Conservation (phyloP, 1,139 yeast genomes). For the Wickerhamiella infanticola region DNA sequence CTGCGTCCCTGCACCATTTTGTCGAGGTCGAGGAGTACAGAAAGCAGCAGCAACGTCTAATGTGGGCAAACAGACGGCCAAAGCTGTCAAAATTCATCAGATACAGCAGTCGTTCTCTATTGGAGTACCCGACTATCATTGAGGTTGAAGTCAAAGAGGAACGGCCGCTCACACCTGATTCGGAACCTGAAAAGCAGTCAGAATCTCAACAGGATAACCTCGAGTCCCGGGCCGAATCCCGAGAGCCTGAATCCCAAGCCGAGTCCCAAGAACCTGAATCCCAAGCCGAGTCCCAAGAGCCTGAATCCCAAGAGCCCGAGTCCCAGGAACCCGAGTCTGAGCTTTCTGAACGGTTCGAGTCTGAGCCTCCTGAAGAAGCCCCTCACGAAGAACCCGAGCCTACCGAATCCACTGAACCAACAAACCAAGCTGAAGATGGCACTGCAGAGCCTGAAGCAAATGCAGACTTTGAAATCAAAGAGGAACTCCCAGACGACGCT, state of each 20-base stretch:
- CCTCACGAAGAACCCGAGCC: background rate
- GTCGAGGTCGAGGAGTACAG: constrained; percentile 74
- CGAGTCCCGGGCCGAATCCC: constrained; percentile 2
- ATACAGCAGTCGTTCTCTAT: constrained; percentile 26
- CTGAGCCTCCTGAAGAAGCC: too few relatives aligned
- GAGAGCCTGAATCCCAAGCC: background rate
- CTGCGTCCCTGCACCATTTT: constrained; percentile 55
- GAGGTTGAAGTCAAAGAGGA: constrained; percentile 3
- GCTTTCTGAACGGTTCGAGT: background rate
- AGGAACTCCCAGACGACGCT: background rate
- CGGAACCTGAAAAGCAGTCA: constrained; percentile 1
- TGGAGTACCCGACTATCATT: constrained; percentile 7
- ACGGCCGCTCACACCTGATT: constrained; percentile 1
- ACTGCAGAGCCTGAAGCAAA: constrained; percentile 1
- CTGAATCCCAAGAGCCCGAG: background rate
- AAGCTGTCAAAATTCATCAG: constrained; percentile 44
- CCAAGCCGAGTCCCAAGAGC: background rate
- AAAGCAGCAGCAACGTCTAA: constrained; percentile 60
- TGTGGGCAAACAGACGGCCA: constrained; percentile 48
- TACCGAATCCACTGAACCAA: constrained; percentile 1
- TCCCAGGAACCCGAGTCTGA: background rate
- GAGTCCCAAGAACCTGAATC: background rate
- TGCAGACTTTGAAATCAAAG: constrained; percentile 1
- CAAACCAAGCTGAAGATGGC: constrained; percentile 4
- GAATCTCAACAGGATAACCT: background rate